Evolutionary conservation across 176 grass and related monocot genomes (phyloP).

Genomic region (Carex cristatella): DNA sequence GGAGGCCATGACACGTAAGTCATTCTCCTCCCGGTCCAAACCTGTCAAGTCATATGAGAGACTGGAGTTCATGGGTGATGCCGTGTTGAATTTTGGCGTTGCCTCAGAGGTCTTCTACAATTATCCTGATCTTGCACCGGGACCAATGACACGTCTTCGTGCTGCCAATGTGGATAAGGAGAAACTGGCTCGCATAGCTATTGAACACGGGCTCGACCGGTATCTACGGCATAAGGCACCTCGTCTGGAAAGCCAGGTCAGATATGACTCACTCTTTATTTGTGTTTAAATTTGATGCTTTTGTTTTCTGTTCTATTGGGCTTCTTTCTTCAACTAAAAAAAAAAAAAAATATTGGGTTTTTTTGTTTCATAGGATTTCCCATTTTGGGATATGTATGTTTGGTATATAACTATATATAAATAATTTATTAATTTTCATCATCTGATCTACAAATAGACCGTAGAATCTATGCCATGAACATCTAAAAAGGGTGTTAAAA

Average conservation of each 20-base stretch:
- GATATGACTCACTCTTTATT: not conserved
- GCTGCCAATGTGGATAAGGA: slow-evolving; percentile 83
- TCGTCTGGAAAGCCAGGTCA: slow-evolving; percentile 41
- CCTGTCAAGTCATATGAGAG: slow-evolving; percentile 48
- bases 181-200: slow-evolving; percentile 63
- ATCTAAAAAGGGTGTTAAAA: not conserved
- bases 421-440: not conserved
- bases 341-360: not conserved
- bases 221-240: slow-evolving; percentile 54
- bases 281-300: not conserved
- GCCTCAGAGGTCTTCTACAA: slow-evolving; percentile 42
- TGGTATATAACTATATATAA: not conserved
- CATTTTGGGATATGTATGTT: not conserved
- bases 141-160: slow-evolving; percentile 57
- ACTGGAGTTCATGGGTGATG: slow-evolving; percentile 74
- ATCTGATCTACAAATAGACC: not conserved
- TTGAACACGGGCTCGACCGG: slow-evolving; percentile 32
- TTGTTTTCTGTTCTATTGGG: not conserved
- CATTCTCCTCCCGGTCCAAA: slow-evolving; percentile 39
- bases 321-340: not conserved
- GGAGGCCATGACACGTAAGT: slow-evolving; percentile 58
- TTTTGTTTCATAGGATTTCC: not conserved
- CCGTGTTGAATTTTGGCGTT: slow-evolving; percentile 43
- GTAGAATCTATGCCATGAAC: not conserved
- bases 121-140: slow-evolving; percentile 44